A percentile compares a stretch with the other conserved stretches of the same genome.
Evolutionary conservation across 225 moss, liverwort and hornwort genomes (phyloP).

Genomic region (Lunularia cruciata): DNA sequence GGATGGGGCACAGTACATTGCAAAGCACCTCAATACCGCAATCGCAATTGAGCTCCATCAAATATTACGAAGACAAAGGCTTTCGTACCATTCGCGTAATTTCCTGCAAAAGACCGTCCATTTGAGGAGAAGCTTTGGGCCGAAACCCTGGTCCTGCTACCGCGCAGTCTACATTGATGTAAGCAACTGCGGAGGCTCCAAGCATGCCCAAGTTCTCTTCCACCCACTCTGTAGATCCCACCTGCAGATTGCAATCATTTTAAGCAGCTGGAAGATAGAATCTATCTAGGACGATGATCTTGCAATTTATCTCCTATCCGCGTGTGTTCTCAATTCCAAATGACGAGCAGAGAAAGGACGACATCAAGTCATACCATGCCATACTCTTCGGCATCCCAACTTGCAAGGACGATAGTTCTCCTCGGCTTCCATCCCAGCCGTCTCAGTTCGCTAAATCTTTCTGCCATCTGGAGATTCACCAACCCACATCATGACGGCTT

Average conservation of each 20-base stretch:
- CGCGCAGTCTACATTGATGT: constrained; percentile 88
- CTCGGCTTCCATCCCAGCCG: constrained; percentile 72
- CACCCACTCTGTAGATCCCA: constrained; percentile 96
- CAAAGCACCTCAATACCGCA: not conserved
- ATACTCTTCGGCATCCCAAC: constrained; percentile 95
- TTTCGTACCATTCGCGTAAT: constrained; percentile 66
- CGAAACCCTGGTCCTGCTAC: constrained; percentile 69
- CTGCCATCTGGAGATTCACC: constrained; percentile 67
- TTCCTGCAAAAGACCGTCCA: constrained; percentile 66
- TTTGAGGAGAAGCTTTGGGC: constrained; percentile 62
- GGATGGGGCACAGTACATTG: not conserved
- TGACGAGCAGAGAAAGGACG: not conserved
- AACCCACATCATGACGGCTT: not conserved
- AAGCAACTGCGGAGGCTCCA: constrained; percentile 63
- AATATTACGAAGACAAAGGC: not conserved
- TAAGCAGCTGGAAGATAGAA: not conserved
- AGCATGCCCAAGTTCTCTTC: constrained; percentile 75
- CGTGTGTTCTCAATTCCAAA: no score
- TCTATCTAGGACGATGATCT: not conserved
- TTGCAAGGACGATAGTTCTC: constrained; percentile 71
- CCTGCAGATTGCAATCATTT: constrained; percentile 38
- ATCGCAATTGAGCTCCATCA: no score
- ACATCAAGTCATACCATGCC: constrained; percentile 52
- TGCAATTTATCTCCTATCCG: not conserved
- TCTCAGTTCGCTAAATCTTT: constrained; percentile 58